Percentiles rank a stretch among this genome's conserved stretches.
Conservation (phyloP, 2,329 filamentous ascomycete species). For the Beauveria australis region DNA sequence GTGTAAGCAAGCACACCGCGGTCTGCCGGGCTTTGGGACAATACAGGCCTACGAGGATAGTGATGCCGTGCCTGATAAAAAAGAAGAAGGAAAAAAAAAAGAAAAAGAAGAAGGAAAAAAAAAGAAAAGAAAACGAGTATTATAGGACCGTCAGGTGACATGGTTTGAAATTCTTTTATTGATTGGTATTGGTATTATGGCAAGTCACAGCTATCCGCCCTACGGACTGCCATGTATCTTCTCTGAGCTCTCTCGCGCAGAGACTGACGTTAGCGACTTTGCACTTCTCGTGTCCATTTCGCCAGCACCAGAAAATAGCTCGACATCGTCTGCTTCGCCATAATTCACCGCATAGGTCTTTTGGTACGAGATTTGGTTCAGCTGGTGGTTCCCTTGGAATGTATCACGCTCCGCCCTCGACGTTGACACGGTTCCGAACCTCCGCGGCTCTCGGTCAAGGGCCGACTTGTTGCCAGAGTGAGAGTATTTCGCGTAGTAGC, state of each 20-base stretch:
- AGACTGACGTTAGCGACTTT: not conserved
- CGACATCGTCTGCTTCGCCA: conserved; percentile 23
- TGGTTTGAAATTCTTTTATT: no score
- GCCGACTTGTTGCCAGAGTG: conserved; percentile 12
- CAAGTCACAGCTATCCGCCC: not conserved
- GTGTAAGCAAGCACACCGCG: no score
- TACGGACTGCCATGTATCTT: not conserved
- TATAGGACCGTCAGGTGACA: fast-evolving
- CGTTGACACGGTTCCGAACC: conserved; percentile 16
- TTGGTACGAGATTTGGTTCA: conserved; percentile 24
- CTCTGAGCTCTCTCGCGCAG: not conserved
- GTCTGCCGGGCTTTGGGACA: no score
- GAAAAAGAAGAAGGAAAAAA: no score
- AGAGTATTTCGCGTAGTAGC: conserved; percentile 21
- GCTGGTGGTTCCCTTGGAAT: conserved; percentile 13
- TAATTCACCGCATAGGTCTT: conserved; percentile 29
- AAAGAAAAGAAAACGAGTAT: no score
- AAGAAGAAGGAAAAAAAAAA: no score
- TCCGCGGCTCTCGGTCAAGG: conserved; percentile 12
- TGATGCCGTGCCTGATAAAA: no score
- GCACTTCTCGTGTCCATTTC: conserved; percentile 13
- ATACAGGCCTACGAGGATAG: no score
- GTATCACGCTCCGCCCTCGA: conserved; percentile 18
- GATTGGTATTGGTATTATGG: no score
- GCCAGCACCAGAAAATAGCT: conserved; percentile 22